Percentiles rank a stretch among this genome's conserved stretches.
These are phyloP conservation scores for Tanozyma kutaoensis DNA, from an alignment of 805 yeast species.

Conservation along the genomic window DNA sequence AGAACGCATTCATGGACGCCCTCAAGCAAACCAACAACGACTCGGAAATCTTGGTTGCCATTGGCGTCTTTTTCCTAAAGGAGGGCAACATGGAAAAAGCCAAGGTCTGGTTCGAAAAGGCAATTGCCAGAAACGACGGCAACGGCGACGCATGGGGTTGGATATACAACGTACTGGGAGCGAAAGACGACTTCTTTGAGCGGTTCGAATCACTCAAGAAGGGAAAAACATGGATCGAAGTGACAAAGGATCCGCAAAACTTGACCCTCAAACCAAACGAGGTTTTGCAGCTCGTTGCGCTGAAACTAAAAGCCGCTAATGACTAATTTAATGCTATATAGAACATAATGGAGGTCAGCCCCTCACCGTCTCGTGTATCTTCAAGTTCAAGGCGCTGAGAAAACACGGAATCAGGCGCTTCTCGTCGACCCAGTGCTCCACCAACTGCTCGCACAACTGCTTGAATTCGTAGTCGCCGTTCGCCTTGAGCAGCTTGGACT, in stretches of 20 bases:
- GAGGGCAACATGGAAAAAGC: slow-evolving; percentile 56
- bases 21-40: slow-evolving; percentile 51
- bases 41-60: slow-evolving; percentile 41
- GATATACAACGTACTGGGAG: no score
- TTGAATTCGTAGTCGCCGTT: slow-evolving; percentile 26
- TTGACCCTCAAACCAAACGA: slow-evolving; percentile 26
- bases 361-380: slow-evolving; percentile 34
- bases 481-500: slow-evolving; percentile 41
- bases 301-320: slow-evolving; percentile 2
- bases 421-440: slow-evolving; percentile 55
- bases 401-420: slow-evolving; percentile 66
- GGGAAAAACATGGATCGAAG: slow-evolving; percentile 48
- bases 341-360: background rate
- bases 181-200: background rate
- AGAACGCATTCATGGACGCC: slow-evolving; percentile 56
- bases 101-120: slow-evolving; percentile 60
- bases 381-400: slow-evolving; percentile 59
- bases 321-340: background rate
- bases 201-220: slow-evolving; percentile 28
- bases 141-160: slow-evolving; percentile 75
- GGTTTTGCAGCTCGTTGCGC: slow-evolving; percentile 20
- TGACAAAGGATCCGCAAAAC: slow-evolving; percentile 35
- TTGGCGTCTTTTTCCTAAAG: slow-evolving; percentile 57
- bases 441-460: slow-evolving; percentile 31
- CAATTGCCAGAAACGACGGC: slow-evolving; percentile 37